Evolutionary conservation across 768 basidiomycete species (phyloP).

Genomic region (Xerocomellus chrysenteron): DNA sequence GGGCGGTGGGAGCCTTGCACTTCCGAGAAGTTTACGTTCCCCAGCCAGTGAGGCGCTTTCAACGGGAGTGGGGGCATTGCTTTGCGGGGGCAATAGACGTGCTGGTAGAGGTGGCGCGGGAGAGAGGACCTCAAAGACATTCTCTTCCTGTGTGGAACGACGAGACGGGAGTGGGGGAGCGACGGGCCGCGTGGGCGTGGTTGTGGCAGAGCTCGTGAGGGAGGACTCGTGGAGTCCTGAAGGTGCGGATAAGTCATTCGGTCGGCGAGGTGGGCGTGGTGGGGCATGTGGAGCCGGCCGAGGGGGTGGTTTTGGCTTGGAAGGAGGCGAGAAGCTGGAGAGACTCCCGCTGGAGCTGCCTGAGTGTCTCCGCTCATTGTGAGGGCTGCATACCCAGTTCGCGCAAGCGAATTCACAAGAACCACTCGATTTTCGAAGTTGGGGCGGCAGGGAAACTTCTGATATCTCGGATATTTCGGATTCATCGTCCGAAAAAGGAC

Average conservation of each 20-base stretch:
- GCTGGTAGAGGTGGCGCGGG: slow-evolving; percentile 36
- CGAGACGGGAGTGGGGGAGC: slow-evolving; percentile 45
- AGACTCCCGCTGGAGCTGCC: slow-evolving; percentile 26
- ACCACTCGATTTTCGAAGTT: slow-evolving; percentile 5
- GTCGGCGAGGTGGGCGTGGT: slow-evolving; percentile 23
- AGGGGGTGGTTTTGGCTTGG: slow-evolving; percentile 24
- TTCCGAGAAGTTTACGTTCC: slow-evolving; percentile 29
- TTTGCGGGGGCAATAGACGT: slow-evolving; percentile 25
- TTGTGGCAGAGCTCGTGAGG: neutral
- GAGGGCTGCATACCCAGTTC: neutral
- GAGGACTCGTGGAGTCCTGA: neutral
- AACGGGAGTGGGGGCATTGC: neutral
- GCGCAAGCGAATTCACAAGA: neutral
- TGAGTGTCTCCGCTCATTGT: slow-evolving; percentile 13
- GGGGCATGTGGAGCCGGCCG: slow-evolving; percentile 17
- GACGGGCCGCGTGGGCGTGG: slow-evolving; percentile 19
- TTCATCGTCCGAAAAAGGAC: slow-evolving; percentile 34
- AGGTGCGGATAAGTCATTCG: neutral
- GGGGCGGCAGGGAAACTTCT: slow-evolving; percentile 13
- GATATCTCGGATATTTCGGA: slow-evolving; percentile 28
- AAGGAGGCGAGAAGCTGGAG: slow-evolving; percentile 4
- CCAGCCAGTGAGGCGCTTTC: slow-evolving; percentile 23
- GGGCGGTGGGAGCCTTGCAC: slow-evolving; percentile 59
- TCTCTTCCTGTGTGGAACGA: slow-evolving; percentile 13
- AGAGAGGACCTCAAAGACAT: neutral